Evolutionary conservation across 108 stramenopile species (phyloP), one percentile per base, ranked within the genome.

Genomic region (Pseudonitzschia delicatissima): DNA sequence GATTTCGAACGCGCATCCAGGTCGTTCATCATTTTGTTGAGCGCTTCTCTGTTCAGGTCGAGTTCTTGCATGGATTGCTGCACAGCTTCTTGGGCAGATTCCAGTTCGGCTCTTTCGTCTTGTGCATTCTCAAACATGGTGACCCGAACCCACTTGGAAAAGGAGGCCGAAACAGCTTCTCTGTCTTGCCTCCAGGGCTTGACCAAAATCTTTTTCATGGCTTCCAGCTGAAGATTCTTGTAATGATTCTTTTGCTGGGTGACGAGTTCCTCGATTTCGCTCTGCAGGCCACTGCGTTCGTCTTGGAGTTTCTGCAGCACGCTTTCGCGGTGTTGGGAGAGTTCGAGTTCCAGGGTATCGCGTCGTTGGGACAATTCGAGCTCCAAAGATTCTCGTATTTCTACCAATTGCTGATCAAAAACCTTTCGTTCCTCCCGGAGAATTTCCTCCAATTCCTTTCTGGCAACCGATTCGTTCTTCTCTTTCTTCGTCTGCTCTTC

Each of bases 141-240:
- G 4, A 70, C 73, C 17, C 78, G 68, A 9, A 74, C 69, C 78
- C 78, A 79, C 31, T 79, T 79, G 32, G 78, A 79, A 71, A 74
- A 79, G 13, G 78, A 72, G 4, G 78, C 78, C 37, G 72, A 73
- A 21, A 79, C 51, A n/a, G 64, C 68, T 45, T 79, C 78, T 45
- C 60, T 68, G 17, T 79, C 78, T 47, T 79, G 68, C 21, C 73
- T 61, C 68, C 69, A 69, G 4, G 67, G 77, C 17, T 66, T 28
- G 9, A 57, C 37, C 35, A 79, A 23, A 20, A 73, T n/a, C 5
- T 31, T 44, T 15, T 17, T 50, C 67, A 79, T 32, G 20, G 77
- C 67, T 57, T 49, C 77, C 64, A 44, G 31, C 45, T 69, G 67
- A 42, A 62, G 77, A 35, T 57, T 33, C n/a, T 29, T 37, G 18